These are phyloP conservation scores for Cryptosporidium tyzzeri DNA, from an alignment of 169 alveolate species.

Conservation along the genomic window DNA sequence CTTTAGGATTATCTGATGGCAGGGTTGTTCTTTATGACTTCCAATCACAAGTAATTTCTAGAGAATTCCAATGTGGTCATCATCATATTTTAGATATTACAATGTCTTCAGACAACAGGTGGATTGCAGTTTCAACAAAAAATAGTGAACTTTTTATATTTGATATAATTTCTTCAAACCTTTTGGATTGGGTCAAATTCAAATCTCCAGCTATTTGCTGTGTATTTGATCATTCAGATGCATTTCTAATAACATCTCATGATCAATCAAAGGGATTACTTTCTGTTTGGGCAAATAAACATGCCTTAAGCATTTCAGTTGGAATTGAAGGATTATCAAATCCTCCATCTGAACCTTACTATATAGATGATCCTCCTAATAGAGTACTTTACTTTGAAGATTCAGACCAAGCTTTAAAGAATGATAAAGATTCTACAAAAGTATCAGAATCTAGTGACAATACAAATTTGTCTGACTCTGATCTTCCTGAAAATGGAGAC, in stretches of 20 bases:
- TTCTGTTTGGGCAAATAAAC: conserved; percentile 70
- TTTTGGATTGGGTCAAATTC: conserved; percentile 75
- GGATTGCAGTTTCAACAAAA: conserved; percentile 52
- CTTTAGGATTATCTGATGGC: conserved; percentile 46
- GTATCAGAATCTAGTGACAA: background rate
- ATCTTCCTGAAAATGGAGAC: conserved; percentile 22
- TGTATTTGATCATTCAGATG: conserved; percentile 64
- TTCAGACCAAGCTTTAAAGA: background rate
- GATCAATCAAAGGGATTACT: conserved; percentile 43
- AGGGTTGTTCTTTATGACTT: conserved; percentile 62
- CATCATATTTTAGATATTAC: conserved; percentile 37
- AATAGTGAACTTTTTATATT: conserved; percentile 54
- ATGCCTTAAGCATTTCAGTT: conserved; percentile 22
- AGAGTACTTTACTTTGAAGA: conserved; percentile 20
- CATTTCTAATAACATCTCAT: conserved; percentile 75
- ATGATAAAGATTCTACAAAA: background rate
- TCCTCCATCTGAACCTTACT: conserved; percentile 77
- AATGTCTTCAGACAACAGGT: conserved; percentile 58
- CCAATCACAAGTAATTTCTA: conserved; percentile 60
- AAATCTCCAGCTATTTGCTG: conserved; percentile 51
- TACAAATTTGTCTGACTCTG: background rate
- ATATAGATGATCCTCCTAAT: conserved; percentile 60
- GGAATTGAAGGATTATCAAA: conserved; percentile 28
- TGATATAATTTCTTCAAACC: conserved; percentile 59
- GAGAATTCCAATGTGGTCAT: conserved; percentile 54